These are phyloP conservation scores for Sarcodon sp. DNA, from an alignment of 768 basidiomycete genomes.

Conservation along the genomic window DNA sequence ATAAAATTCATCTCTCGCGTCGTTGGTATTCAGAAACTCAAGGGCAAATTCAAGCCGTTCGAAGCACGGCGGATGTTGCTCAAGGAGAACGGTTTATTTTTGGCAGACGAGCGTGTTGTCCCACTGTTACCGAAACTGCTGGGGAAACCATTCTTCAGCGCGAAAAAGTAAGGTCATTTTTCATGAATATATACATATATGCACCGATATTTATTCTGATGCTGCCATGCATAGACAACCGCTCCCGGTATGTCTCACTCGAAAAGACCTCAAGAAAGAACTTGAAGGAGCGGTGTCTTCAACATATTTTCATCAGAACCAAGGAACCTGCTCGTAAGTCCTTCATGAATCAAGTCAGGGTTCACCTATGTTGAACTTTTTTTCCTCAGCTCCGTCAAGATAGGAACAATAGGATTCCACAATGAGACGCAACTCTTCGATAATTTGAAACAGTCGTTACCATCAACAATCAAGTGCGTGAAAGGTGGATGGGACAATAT, in stretches of 20 bases:
- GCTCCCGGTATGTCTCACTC: conserved; percentile 81
- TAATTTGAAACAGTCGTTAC: conserved; percentile 72
- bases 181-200: conserved; percentile 7
- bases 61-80: conserved; percentile 75
- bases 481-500: conserved; percentile 85
- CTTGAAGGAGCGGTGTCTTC: conserved; percentile 88
- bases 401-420: conserved; percentile 57
- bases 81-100: conserved; percentile 84
- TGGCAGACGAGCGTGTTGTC: conserved; percentile 85
- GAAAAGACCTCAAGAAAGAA: conserved; percentile 85
- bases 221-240: conserved; percentile 53
- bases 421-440: conserved; percentile 58
- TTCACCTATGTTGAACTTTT: not conserved
- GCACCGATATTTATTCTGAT: not conserved
- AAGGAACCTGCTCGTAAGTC: conserved; percentile 84
- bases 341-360: not conserved
- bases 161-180: conserved; percentile 69
- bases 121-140: conserved; percentile 79
- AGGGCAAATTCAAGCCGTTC: conserved; percentile 83
- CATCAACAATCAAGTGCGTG: conserved; percentile 56
- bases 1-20: conserved; percentile 89
- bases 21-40: conserved; percentile 83
- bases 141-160: conserved; percentile 85
- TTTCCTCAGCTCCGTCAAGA: conserved; percentile 61
- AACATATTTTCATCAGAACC: conserved; percentile 92